phyloP scores from a whole-genome alignment of 75 land plant species.

The Pseudotsuga menziesii region DNA sequence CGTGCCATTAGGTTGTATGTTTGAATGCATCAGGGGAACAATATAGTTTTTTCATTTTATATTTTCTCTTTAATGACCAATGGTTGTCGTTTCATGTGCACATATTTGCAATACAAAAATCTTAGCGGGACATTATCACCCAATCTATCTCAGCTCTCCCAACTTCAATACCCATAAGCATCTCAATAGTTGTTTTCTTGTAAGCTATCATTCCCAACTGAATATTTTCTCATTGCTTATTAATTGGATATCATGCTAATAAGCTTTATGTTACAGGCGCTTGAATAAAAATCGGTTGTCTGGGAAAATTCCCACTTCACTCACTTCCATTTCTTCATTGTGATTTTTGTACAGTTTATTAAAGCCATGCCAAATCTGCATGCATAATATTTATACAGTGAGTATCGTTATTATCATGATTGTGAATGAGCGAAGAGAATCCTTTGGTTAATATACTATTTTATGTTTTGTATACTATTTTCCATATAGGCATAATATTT shows the following conservation, averaged over 20 bases:
- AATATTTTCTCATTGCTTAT: too few relatives aligned
- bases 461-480: too few relatives aligned
- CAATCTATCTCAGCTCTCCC: not conserved
- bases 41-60: too few relatives aligned
- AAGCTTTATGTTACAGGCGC: slow-evolving; percentile 35
- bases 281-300: slow-evolving; percentile 72
- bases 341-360: slow-evolving; percentile 75
- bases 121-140: not conserved
- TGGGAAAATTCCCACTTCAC: slow-evolving; percentile 76
- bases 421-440: too few relatives aligned
- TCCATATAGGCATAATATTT: too few relatives aligned
- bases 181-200: too few relatives aligned
- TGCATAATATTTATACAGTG: not conserved
- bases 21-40: not conserved
- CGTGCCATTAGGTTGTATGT: not conserved
- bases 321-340: slow-evolving; percentile 44
- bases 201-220: too few relatives aligned
- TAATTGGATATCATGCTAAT: too few relatives aligned
- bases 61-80: too few relatives aligned
- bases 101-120: not conserved
- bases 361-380: too few relatives aligned
- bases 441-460: too few relatives aligned
- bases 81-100: not conserved
- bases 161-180: not conserved
- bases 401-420: not conserved